These are phyloP conservation scores for Hygrophoropsis aurantiaca DNA, from an alignment of 768 basidiomycete genomes.

Conservation along the genomic window DNA sequence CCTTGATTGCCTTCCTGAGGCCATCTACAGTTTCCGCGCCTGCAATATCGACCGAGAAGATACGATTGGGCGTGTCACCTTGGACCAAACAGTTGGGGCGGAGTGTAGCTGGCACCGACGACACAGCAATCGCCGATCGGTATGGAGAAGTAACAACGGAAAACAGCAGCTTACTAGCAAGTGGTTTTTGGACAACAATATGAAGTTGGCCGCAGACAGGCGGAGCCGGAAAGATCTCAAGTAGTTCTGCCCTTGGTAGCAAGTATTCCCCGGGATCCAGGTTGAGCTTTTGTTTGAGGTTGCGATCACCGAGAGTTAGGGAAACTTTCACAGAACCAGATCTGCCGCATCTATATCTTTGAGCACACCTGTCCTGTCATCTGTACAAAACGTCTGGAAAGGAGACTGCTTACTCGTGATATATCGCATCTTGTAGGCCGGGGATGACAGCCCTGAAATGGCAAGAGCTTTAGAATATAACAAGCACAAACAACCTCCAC, in stretches of 20 bases:
- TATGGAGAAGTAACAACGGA: not conserved
- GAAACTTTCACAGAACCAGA: too few relatives aligned
- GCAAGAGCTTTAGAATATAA: too few relatives aligned
- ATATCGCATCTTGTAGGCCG: too few relatives aligned
- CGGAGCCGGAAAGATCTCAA: too few relatives aligned
- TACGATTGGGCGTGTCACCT: not conserved
- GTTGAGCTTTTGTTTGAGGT: not conserved
- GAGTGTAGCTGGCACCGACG: not conserved
- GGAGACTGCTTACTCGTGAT: too few relatives aligned
- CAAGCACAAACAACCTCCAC: too few relatives aligned
- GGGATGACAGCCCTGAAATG: too few relatives aligned
- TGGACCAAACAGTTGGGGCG: not conserved
- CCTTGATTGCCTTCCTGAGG: conserved; percentile 1
- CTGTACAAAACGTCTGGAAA: too few relatives aligned
- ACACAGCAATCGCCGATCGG: not conserved
- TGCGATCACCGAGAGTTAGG: too few relatives aligned
- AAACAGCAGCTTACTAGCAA: not conserved
- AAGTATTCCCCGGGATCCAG: not conserved
- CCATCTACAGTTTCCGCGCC: not conserved
- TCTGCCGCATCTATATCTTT: too few relatives aligned
- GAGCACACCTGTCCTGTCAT: too few relatives aligned
- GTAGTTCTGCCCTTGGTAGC: not conserved
- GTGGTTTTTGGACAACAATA: not conserved
- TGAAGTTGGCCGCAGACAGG: not conserved
- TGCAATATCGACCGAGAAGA: conserved; percentile 1